These are phyloP conservation scores for Pichia exigua DNA, from an alignment of 805 yeast species.

Conservation along the genomic window DNA sequence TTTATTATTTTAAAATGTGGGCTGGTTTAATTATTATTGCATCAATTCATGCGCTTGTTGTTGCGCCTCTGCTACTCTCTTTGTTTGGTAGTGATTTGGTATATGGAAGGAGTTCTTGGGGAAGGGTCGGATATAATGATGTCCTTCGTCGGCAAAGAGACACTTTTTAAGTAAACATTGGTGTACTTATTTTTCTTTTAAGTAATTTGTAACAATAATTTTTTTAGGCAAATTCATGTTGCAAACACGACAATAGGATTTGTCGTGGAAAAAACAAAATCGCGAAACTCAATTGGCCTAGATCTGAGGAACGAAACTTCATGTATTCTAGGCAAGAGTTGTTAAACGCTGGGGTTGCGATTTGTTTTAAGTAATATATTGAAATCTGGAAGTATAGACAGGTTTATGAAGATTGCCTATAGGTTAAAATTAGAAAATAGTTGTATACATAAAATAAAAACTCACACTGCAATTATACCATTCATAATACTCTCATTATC, in stretches of 20 bases:
- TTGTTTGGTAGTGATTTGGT: constrained; percentile 35
- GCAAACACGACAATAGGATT: neutral
- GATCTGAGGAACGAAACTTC: neutral
- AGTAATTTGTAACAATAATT: neutral
- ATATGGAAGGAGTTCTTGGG: constrained; percentile 3
- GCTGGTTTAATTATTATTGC: constrained; percentile 68
- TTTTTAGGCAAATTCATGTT: neutral
- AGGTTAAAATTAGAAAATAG: too few relatives aligned
- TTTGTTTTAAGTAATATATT: neutral
- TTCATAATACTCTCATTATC: neutral
- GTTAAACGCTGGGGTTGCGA: neutral
- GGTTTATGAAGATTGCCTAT: neutral
- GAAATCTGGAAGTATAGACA: neutral
- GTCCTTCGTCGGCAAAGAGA: neutral
- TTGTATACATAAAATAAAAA: too few relatives aligned
- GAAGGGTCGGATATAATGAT: constrained; percentile 1
- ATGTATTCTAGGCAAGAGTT: neutral
- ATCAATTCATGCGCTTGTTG: constrained; percentile 66
- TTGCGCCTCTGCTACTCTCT: constrained; percentile 70
- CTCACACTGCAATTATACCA: neutral
- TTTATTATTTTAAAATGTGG: constrained; percentile 96
- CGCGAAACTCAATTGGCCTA: neutral
- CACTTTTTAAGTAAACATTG: neutral
- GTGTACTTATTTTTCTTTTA: neutral
- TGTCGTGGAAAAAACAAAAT: neutral